Percentiles rank a stretch among this genome's conserved stretches.
phyloP scores from a whole-genome alignment of 768 basidiomycete genomes.

The Collybia sordida region DNA sequence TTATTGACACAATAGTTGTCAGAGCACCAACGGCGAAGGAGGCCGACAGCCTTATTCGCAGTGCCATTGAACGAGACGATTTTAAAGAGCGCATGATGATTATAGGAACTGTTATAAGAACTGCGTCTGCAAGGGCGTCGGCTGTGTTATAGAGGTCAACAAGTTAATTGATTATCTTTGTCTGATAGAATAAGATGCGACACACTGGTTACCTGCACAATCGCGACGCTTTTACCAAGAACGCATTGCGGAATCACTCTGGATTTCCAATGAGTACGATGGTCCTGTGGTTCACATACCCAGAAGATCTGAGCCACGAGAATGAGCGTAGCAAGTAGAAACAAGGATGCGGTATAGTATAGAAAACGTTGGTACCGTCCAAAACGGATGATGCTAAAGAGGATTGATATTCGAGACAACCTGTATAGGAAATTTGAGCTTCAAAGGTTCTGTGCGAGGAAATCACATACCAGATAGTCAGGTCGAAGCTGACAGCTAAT shows the following conservation, averaged over 20 bases:
- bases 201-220: slow-evolving; percentile 5
- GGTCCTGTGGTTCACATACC: slow-evolving; percentile 7
- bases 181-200: neutral
- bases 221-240: slow-evolving; percentile 3
- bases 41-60: slow-evolving; percentile 2
- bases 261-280: slow-evolving; percentile 7
- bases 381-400: slow-evolving; percentile 1
- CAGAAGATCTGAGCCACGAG: slow-evolving; percentile 6
- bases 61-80: slow-evolving; percentile 1
- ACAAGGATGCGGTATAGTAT: neutral
- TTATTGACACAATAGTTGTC: slow-evolving; percentile 6
- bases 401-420: slow-evolving; percentile 5
- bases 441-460: neutral
- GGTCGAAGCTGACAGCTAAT: slow-evolving; percentile 1
- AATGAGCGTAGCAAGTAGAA: neutral
- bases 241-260: slow-evolving; percentile 4
- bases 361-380: neutral
- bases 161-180: neutral
- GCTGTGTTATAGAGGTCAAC: neutral
- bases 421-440: neutral
- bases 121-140: slow-evolving; percentile 10
- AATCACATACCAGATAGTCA: slow-evolving; percentile 1
- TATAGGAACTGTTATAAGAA: slow-evolving; percentile 1
- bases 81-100: slow-evolving; percentile 6
- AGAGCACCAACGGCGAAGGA: slow-evolving; percentile 7